Conservation (phyloP, 2,329 filamentous ascomycete species). For the Sporothrix dimorphospora region DNA sequence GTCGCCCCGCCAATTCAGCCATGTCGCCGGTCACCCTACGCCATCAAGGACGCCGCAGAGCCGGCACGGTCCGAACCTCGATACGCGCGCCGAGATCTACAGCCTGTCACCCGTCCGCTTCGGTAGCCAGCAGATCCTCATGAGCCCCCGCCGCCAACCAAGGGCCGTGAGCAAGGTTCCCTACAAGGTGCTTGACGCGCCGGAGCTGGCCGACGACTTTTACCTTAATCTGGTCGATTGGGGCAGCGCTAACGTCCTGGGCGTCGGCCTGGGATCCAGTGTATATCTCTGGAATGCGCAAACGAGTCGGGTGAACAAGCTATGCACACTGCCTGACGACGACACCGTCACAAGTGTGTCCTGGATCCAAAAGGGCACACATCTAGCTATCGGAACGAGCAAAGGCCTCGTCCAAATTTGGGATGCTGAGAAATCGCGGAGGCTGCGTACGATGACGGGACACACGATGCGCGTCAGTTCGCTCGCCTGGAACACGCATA, state of each 20-base stretch:
- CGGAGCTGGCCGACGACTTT: conserved; percentile 94
- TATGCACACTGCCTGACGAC: conserved; percentile 77
- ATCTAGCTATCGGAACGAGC: conserved; percentile 91
- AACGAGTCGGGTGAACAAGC: conserved; percentile 85
- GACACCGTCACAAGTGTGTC: conserved; percentile 96
- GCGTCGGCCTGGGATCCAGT: conserved; percentile 87
- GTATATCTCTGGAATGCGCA: conserved; percentile 99
- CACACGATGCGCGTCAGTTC: conserved; percentile 92
- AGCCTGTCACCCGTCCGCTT: conserved; percentile 92
- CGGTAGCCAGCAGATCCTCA: conserved; percentile 88
- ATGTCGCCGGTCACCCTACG: conserved; percentile 79
- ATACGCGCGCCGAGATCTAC: conserved; percentile 90
- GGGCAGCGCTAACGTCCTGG: conserved; percentile 92
- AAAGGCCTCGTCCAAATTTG: conserved; percentile 97
- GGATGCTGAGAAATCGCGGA: conserved; percentile 85
- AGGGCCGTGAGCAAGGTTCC: conserved; percentile 93
- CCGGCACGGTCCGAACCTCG: conserved; percentile 83
- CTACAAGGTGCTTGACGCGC: conserved; percentile 96
- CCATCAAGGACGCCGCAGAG: conserved; percentile 88
- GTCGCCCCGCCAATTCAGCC: conserved; percentile 70
- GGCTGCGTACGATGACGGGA: conserved; percentile 93
- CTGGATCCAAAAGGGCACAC: conserved; percentile 97
- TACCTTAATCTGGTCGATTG: conserved; percentile 97
- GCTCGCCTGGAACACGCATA: conserved; percentile 96
- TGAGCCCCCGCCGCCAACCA: conserved; percentile 86